A percentile compares a stretch with the other conserved stretches of the same genome.
Evolutionary conservation across 1,284 basidiomycete species (phyloP).

Genomic region (Caloboletus inedulis): DNA sequence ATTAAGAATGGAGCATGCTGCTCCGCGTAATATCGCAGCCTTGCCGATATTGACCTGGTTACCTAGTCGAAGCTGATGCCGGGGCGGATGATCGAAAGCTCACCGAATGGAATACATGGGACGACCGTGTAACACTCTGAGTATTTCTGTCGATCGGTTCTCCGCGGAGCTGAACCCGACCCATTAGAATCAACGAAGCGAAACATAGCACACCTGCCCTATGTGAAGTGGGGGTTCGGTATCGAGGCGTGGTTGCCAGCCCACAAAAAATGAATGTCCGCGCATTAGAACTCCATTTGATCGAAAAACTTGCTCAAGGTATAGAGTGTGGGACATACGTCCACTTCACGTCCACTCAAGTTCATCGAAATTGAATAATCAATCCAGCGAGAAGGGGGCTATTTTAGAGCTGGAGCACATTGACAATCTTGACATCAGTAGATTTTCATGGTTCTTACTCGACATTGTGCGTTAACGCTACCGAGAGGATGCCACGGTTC

Average conservation of each 20-base stretch:
- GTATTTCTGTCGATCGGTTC: not conserved
- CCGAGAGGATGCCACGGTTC: not conserved
- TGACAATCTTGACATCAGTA: not conserved
- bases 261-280: not conserved
- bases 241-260: not conserved
- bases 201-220: not conserved
- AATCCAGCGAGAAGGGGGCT: not conserved
- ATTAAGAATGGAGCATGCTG: not conserved
- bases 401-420: not conserved
- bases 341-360: not conserved
- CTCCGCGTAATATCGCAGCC: not conserved
- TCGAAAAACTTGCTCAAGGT: not conserved
- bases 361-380: not conserved
- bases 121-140: not conserved
- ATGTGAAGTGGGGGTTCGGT: not conserved
- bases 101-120: not conserved
- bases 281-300: not conserved
- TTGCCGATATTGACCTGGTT: not conserved
- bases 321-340: slow-evolving; percentile 5
- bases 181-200: not conserved
- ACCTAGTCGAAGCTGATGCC: not conserved
- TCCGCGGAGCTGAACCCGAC: not conserved
- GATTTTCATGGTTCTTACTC: not conserved
- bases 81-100: not conserved
- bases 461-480: not conserved